Evolutionary conservation across 2,329 filamentous ascomycete species (phyloP), one percentile per base, ranked within the genome.

Genomic region (Hysterium pulicare): DNA sequence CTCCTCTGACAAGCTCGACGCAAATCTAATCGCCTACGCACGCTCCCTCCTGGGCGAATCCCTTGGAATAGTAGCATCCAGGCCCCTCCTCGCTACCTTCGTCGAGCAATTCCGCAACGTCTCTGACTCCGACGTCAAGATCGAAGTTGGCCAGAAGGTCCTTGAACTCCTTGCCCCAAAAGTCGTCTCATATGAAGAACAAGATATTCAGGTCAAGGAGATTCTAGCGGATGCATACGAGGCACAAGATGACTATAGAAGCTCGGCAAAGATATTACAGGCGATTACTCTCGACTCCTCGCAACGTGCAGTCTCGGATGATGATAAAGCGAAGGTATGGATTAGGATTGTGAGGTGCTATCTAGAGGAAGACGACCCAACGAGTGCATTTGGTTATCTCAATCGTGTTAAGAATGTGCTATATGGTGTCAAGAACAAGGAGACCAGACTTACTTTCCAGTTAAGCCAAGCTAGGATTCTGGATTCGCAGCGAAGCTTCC

Each of bases 351-450:
- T 94, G 62, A 82, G 93, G 48, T 86, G 94, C 73, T 94, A 93
- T 64, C 80, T 98, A 48, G 91, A 98, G 71, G 88, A 90, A 36
- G 91, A 95, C 64, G 90, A 97, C 70, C 86, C 88, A 7, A 89
- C 85, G 1, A 78, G 80, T 26, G 93, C 93, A 32, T 89, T 94
- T 64, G 81, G 79, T 31, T 95, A 90, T 64, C 78, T 98, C 58
- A 96, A 96, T 76, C 90, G 91, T 68, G 86, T 95, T 67, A 97
- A 96, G 71, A 91, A 93, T 61, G 77, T 96, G 53, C 89, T 95
- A 64, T 82, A 87, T 71, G 83, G 79, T 49, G 82, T 95, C 23
- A 71, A 78, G 22, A 83, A 95, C 64, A 79, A 83, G 30, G 79
- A 86, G 47, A 76, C 91, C 35, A 82, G 82, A 54, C 75, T 97